Evolutionary conservation across 129 eudicot genomes (phyloP).

Genomic region (Chrysanthemum makinoi): DNA sequence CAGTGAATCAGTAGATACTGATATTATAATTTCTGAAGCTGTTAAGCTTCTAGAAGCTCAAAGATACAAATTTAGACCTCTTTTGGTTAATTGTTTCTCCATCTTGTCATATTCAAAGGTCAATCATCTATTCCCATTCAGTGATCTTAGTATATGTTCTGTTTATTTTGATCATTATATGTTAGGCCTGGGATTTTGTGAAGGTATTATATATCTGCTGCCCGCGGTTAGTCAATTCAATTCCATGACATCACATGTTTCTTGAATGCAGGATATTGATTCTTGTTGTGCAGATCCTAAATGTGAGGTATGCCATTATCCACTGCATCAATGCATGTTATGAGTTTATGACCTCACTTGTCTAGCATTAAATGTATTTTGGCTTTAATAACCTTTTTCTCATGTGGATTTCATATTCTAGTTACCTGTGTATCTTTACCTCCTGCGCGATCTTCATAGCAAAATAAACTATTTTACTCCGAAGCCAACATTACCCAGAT

Average conservation of each 20-base stretch:
- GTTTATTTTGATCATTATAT: conserved; percentile 3
- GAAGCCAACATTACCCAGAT: conserved; percentile 37
- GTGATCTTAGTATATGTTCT: conserved; percentile 18
- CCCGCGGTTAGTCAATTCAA: conserved; percentile 15
- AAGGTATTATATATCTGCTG: conserved; percentile 1
- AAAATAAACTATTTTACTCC: conserved; percentile 54
- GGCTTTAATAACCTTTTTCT: background rate
- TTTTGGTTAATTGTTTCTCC: conserved; percentile 55
- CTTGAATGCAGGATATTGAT: conserved; percentile 50
- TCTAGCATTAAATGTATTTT: conserved; percentile 15
- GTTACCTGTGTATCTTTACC: conserved; percentile 71
- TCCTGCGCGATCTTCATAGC: conserved; percentile 70
- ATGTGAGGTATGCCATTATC: conserved; percentile 49
- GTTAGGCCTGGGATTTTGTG: conserved; percentile 8
- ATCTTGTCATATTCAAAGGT: conserved; percentile 64
- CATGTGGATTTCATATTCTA: conserved; percentile 27
- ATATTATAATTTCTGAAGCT: conserved; percentile 53
- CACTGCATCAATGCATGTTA: conserved; percentile 11
- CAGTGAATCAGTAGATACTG: conserved; percentile 35
- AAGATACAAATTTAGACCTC: conserved; percentile 77
- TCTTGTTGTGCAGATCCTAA: conserved; percentile 80
- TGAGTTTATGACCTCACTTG: background rate
- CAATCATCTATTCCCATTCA: conserved; percentile 7
- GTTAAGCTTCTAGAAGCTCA: conserved; percentile 60
- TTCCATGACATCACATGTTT: conserved; percentile 15